Percentiles rank a stretch among this genome's conserved stretches.
These are phyloP conservation scores for Dillenia turbinata DNA, from an alignment of 164 flowering plant genomes.

Conservation along the genomic window DNA sequence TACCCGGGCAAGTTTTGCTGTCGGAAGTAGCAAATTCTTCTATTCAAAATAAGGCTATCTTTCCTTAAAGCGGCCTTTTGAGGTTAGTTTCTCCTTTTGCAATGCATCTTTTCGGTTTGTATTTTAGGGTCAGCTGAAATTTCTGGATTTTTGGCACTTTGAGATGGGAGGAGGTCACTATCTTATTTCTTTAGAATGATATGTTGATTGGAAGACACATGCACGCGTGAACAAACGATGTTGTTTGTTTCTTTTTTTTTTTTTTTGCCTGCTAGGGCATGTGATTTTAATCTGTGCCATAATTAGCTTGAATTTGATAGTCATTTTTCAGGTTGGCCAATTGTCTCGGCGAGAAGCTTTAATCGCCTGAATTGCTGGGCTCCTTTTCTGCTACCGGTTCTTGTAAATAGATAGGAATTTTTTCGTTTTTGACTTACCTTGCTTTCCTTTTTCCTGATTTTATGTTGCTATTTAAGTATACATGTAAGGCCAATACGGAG, in stretches of 20 bases:
- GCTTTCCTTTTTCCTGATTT: too few relatives aligned
- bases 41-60: constrained; percentile 20
- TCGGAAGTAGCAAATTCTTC: constrained; percentile 10
- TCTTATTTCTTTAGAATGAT: constrained; percentile 8
- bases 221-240: neutral
- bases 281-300: too few relatives aligned
- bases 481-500: too few relatives aligned
- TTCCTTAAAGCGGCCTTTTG: neutral
- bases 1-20: constrained; percentile 18
- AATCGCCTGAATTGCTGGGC: constrained; percentile 10
- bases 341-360: constrained; percentile 3
- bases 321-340: constrained; percentile 15
- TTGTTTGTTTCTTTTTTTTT: constrained; percentile 3
- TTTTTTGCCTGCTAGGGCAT: neutral
- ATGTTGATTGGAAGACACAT: constrained; percentile 6
- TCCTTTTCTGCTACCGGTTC: constrained; percentile 10
- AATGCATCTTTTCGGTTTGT: neutral
- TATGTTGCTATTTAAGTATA: too few relatives aligned
- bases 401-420: constrained; percentile 32
- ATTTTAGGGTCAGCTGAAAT: too few relatives aligned
- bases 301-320: too few relatives aligned
- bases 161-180: neutral
- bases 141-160: too few relatives aligned
- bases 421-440: neutral
- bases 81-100: constrained; percentile 15